Percentiles rank a stretch among this genome's conserved stretches.
Evolutionary conservation across 176 grass and related monocot genomes (phyloP).

Genomic region (Eleusine coracana): DNA sequence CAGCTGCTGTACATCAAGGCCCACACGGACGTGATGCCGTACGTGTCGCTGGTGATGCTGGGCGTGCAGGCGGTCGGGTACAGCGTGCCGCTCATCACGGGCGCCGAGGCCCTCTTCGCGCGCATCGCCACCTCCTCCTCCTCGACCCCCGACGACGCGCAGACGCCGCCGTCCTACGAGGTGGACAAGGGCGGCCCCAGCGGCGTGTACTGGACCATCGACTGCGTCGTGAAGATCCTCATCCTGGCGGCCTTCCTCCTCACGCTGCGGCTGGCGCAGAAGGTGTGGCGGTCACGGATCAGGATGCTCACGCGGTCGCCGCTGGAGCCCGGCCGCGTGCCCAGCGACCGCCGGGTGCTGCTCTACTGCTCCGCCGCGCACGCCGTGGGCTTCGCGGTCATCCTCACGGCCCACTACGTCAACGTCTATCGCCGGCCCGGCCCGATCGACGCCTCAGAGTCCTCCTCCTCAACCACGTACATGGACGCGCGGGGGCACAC

Average conservation of each 20-base stretch:
- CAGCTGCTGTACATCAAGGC: conserved; percentile 82
- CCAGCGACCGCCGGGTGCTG: conserved; percentile 71
- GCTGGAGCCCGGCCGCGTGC: conserved; percentile 72
- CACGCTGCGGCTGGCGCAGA: conserved; percentile 76
- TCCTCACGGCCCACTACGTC: conserved; percentile 59
- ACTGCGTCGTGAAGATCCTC: conserved; percentile 86
- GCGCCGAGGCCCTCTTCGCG: conserved; percentile 80
- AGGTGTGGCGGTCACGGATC: conserved; percentile 87
- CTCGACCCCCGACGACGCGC: conserved; percentile 3
- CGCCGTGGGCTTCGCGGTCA: conserved; percentile 57
- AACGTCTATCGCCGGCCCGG: conserved; percentile 54
- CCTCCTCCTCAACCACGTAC: conserved; percentile 26
- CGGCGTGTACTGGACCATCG: conserved; percentile 64
- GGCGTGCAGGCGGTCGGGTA: conserved; percentile 83
- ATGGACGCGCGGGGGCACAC: conserved; percentile 66
- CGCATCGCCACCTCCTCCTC: conserved; percentile 38
- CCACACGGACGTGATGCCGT: conserved; percentile 59
- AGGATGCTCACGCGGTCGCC: conserved; percentile 72
- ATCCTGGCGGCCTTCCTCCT: conserved; percentile 72
- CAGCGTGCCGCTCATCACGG: conserved; percentile 82
- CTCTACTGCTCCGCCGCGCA: conserved; percentile 55
- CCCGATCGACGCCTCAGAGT: background rate
- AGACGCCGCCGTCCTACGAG: conserved; percentile 50
- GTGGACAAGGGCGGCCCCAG: conserved; percentile 57
- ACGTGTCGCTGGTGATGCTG: conserved; percentile 78